Conservation (phyloP, 176 grass and related monocot species). For the Triticum urartu region DNA sequence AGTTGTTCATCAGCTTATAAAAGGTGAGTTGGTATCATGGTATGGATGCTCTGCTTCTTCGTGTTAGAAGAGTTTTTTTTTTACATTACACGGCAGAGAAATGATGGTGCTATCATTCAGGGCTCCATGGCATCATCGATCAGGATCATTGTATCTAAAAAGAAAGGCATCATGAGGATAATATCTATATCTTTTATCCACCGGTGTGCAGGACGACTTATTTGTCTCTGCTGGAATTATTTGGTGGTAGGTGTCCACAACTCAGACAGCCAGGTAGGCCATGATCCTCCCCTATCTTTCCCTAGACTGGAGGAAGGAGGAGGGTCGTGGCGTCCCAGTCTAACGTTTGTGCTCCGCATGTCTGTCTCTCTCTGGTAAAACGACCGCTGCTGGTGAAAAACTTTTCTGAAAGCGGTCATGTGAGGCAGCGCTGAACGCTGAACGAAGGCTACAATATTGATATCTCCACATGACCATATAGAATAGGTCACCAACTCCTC, state of each 20-base stretch:
- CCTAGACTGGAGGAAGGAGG: not conserved
- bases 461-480: not conserved
- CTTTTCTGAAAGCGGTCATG: not conserved
- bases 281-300: constrained; percentile 23
- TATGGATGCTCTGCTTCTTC: not conserved
- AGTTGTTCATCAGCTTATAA: not conserved
- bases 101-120: constrained; percentile 38
- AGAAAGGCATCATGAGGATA: not conserved
- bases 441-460: not conserved
- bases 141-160: not conserved
- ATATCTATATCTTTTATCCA: constrained; percentile 17
- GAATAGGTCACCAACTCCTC: constrained; percentile 19
- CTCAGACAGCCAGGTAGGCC: constrained; percentile 42
- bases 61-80: constrained; percentile 10
- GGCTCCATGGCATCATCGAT: not conserved
- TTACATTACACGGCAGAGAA: not conserved
- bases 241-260: constrained; percentile 27
- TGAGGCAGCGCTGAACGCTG: not conserved
- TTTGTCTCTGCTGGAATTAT: constrained; percentile 39
- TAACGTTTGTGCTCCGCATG: constrained; percentile 29
- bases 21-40: no score
- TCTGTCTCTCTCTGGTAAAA: constrained; percentile 1
- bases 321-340: constrained; percentile 36
- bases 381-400: constrained; percentile 6
- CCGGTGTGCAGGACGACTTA: not conserved